A percentile compares a stretch with the other conserved stretches of the same genome.
Conservation (phyloP, 139 green algal genomes). For the Ettlia oleoabundans region DNA sequence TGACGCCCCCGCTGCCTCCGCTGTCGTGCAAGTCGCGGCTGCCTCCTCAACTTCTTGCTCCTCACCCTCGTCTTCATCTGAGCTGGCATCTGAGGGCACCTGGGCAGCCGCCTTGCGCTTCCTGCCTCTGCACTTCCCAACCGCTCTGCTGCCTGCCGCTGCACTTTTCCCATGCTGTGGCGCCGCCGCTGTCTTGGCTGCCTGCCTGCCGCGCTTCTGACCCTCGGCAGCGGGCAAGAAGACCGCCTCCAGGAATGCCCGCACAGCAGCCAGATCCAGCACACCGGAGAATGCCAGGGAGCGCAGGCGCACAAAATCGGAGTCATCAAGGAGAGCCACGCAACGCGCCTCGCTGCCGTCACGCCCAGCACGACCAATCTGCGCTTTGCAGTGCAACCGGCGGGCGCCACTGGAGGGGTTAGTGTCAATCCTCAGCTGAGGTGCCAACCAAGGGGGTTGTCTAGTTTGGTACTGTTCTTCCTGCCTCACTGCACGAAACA, state of each 20-base stretch:
- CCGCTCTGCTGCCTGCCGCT: not conserved
- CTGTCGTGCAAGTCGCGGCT: too few relatives aligned
- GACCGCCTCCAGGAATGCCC: conserved; percentile 58
- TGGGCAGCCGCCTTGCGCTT: not conserved
- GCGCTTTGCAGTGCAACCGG: too few relatives aligned
- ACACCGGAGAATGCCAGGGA: conserved; percentile 57
- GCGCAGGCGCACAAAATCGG: conserved; percentile 67
- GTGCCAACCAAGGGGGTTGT: too few relatives aligned
- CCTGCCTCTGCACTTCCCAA: not conserved
- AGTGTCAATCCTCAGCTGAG: not conserved
- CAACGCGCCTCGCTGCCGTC: conserved; percentile 67
- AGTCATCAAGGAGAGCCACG: conserved; percentile 69
- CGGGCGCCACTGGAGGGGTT: not conserved
- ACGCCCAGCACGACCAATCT: conserved; percentile 74
- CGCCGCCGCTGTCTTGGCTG: not conserved
- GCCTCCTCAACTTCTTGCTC: not conserved
- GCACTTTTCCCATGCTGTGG: too few relatives aligned
- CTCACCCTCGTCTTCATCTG: not conserved
- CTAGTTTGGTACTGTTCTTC: too few relatives aligned
- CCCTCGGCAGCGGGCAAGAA: conserved; percentile 46
- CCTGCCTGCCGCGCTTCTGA: not conserved
- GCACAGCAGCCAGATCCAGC: conserved; percentile 49
- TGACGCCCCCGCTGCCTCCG: too few relatives aligned
- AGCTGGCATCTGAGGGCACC: not conserved
- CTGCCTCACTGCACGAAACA: not conserved